These are phyloP conservation scores for Dimargaris cristalligena DNA, from an alignment of 192 early-diverging fungal genomes.

Conservation along the genomic window DNA sequence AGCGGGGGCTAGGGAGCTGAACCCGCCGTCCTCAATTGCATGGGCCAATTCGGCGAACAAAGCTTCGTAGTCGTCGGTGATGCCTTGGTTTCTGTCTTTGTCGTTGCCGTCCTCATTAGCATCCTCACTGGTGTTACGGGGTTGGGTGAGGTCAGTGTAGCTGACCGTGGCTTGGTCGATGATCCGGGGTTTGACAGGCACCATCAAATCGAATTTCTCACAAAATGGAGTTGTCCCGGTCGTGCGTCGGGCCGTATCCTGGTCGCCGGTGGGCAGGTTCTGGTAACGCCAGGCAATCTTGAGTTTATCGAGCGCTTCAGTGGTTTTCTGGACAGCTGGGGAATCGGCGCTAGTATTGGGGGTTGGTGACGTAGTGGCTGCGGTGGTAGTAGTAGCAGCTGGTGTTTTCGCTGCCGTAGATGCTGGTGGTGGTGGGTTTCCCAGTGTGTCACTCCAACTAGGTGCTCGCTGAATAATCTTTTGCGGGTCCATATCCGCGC, in stretches of 20 bases:
- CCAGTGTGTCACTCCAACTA: constrained; percentile 16
- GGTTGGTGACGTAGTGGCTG: not conserved
- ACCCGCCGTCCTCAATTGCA: constrained; percentile 46
- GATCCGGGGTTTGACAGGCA: constrained; percentile 38
- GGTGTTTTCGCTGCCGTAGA: constrained; percentile 17
- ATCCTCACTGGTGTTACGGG: constrained; percentile 2
- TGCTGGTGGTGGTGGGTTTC: not conserved
- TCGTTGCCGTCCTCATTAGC: too few species aligned
- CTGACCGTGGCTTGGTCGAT: constrained; percentile 36
- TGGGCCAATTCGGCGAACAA: constrained; percentile 30
- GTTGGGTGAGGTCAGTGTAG: constrained; percentile 24
- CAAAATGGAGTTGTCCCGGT: constrained; percentile 42
- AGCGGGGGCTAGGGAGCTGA: constrained; percentile 31
- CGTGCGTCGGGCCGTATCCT: constrained; percentile 11
- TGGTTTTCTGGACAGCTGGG: too few species aligned
- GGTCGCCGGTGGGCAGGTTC: constrained; percentile 33
- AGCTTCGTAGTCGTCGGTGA: constrained; percentile 13
- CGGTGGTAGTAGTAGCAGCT: constrained; percentile 8
- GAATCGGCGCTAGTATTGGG: constrained; percentile 13
- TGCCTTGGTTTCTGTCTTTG: too few species aligned
- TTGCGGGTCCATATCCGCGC: constrained; percentile 45
- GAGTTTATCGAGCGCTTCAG: constrained; percentile 41
- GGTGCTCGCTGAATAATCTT: constrained; percentile 35
- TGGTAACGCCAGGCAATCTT: constrained; percentile 94
- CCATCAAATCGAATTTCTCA: constrained; percentile 73